phyloP scores from a whole-genome alignment of 345 rosid species.

The Arabidopsis arenosa region DNA sequence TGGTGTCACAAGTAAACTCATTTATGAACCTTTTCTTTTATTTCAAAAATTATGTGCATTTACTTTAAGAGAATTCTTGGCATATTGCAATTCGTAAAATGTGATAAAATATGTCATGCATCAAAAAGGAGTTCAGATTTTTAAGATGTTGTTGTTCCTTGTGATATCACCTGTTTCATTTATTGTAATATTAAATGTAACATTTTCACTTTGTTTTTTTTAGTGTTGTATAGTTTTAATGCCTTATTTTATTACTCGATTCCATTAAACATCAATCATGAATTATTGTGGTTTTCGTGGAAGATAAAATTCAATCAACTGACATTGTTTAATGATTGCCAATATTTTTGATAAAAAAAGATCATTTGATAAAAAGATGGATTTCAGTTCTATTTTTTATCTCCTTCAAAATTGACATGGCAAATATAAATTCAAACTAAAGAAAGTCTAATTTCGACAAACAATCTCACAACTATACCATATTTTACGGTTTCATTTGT shows the following conservation, averaged over 20 bases:
- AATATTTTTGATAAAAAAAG: background rate
- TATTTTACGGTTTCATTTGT: background rate
- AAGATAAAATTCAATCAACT: background rate
- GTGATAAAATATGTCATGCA: conserved; percentile 9
- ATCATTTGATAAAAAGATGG: background rate
- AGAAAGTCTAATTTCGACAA: background rate
- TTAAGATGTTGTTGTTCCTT: conserved; percentile 6
- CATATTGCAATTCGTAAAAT: background rate
- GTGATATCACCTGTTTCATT: conserved; percentile 30
- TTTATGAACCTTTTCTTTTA: conserved; percentile 13
- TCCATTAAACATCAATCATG: background rate
- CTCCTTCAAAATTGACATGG: background rate
- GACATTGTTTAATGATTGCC: background rate
- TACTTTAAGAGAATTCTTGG: conserved; percentile 25
- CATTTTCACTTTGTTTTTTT: background rate
- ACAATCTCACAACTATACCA: background rate
- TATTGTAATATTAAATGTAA: background rate
- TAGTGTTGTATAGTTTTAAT: background rate
- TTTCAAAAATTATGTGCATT: background rate
- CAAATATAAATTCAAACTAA: background rate
- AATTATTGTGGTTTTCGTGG: background rate
- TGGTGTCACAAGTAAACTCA: conserved; percentile 40
- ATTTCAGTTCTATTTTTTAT: background rate
- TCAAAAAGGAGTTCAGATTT: conserved; percentile 19
- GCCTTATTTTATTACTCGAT: background rate